These are phyloP conservation scores for Acacia crassicarpa DNA, from an alignment of 306 rosid species.

Conservation along the genomic window DNA sequence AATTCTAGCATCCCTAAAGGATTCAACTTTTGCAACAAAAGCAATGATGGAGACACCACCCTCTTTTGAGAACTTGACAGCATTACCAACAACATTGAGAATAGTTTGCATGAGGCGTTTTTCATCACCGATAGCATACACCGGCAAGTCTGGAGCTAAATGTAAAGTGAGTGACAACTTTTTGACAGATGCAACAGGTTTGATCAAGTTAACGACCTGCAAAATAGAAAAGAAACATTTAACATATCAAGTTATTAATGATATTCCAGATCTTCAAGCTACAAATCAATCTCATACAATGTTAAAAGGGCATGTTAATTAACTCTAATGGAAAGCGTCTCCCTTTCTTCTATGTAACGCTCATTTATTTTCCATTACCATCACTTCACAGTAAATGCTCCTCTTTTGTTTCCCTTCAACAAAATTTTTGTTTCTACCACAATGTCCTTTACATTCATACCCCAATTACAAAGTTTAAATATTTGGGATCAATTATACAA, in stretches of 20 bases:
- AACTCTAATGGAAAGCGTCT: neutral
- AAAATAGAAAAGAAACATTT: constrained; percentile 31
- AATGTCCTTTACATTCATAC: neutral
- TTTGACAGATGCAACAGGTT: constrained; percentile 86
- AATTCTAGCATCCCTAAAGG: constrained; percentile 69
- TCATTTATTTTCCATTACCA: neutral
- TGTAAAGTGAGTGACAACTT: constrained; percentile 64
- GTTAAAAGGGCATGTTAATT: neutral
- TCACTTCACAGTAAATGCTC: neutral
- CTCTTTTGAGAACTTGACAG: constrained; percentile 93
- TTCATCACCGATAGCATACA: constrained; percentile 76
- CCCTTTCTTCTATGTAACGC: neutral
- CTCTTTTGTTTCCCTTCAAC: neutral
- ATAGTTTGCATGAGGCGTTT: constrained; percentile 88
- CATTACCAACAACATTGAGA: constrained; percentile 91
- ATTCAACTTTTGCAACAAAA: constrained; percentile 69
- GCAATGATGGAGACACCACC: constrained; percentile 73
- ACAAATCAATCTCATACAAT: neutral
- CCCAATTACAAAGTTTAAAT: neutral
- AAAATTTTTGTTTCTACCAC: neutral
- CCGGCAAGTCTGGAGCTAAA: constrained; percentile 76
- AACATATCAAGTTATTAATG: constrained; percentile 28
- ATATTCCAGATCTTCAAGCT: constrained; percentile 23
- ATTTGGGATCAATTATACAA: neutral
- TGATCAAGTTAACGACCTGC: constrained; percentile 86